Evolutionary conservation across 306 rosid species (phyloP).

Genomic region (Pachyrhizus erosus): DNA sequence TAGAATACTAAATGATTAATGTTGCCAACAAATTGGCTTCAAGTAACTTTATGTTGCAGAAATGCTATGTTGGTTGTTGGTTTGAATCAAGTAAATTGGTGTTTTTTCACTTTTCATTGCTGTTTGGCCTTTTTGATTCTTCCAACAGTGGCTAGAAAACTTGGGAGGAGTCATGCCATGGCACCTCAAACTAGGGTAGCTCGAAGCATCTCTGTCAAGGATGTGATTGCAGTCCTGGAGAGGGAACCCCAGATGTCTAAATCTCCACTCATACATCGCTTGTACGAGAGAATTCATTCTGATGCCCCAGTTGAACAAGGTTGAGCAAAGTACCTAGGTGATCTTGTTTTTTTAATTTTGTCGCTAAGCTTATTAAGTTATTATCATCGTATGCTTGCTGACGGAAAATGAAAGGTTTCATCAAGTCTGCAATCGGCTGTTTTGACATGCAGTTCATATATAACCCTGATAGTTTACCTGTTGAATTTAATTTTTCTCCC

Average conservation of each 20-base stretch:
- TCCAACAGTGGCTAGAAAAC: conserved; percentile 58
- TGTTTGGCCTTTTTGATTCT: background rate
- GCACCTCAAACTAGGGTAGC: conserved; percentile 57
- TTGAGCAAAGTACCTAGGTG: background rate
- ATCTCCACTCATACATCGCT: conserved; percentile 68
- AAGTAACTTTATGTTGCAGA: background rate
- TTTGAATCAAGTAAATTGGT: background rate
- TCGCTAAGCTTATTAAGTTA: background rate
- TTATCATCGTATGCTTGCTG: background rate
- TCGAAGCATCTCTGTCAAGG: conserved; percentile 72
- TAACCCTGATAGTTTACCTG: background rate
- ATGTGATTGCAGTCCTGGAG: conserved; percentile 81
- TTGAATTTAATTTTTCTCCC: background rate
- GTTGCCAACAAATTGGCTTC: background rate
- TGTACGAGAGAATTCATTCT: conserved; percentile 64
- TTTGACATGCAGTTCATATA: background rate
- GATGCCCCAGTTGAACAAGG: conserved; percentile 50
- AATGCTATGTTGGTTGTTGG: conserved; percentile 5
- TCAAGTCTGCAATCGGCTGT: background rate
- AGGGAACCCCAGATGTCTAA: conserved; percentile 89
- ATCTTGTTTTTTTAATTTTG: background rate
- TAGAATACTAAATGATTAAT: background rate
- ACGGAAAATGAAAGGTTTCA: background rate
- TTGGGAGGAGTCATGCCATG: conserved; percentile 60
- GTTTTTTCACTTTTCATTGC: background rate